phyloP scores from a whole-genome alignment of 75 land plant genomes.

The Sequoiadendron giganteum region DNA sequence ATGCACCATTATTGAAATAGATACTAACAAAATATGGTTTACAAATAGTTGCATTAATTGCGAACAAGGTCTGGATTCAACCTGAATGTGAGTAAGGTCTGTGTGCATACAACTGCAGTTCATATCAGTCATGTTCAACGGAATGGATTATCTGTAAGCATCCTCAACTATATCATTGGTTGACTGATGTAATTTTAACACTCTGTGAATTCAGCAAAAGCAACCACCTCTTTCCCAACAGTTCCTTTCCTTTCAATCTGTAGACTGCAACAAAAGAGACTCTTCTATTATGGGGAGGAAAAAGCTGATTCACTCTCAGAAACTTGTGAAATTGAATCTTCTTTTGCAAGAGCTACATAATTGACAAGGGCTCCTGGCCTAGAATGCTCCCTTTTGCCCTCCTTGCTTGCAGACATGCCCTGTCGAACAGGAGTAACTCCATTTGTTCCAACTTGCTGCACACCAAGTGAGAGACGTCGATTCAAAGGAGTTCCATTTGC shows the following conservation, averaged over 20 bases:
- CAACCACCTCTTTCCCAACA: neutral
- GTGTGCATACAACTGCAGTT: neutral
- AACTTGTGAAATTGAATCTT: conserved; percentile 59
- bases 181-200: neutral
- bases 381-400: conserved; percentile 47
- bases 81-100: neutral
- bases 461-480: conserved; percentile 68
- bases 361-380: conserved; percentile 70
- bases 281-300: conserved; percentile 39
- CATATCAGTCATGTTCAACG: neutral
- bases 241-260: neutral
- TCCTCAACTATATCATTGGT: neutral
- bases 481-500: conserved; percentile 52
- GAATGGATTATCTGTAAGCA: neutral
- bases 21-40: conserved; percentile 7
- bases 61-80: neutral
- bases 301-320: conserved; percentile 37
- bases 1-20: conserved; percentile 7
- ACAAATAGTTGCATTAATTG: neutral
- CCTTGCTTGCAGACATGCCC: conserved; percentile 43
- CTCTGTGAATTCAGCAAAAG: neutral
- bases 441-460: conserved; percentile 39
- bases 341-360: conserved; percentile 74
- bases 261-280: neutral
- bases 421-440: conserved; percentile 36